These are phyloP conservation scores for Paxillus rubicundulus DNA, from an alignment of 768 basidiomycete species.

Conservation along the genomic window DNA sequence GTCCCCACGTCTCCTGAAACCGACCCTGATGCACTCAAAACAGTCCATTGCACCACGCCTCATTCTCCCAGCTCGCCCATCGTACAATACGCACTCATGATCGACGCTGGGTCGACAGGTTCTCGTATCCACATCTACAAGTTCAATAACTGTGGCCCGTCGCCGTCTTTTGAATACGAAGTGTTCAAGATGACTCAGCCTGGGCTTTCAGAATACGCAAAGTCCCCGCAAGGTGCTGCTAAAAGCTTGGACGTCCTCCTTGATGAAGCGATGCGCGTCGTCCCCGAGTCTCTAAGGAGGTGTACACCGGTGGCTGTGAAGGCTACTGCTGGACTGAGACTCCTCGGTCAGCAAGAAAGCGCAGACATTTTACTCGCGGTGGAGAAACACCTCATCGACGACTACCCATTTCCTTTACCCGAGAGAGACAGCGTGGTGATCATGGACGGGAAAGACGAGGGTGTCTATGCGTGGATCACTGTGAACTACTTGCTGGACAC, in stretches of 20 bases:
- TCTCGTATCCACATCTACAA: constrained; percentile 99
- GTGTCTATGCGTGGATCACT: constrained; percentile 98
- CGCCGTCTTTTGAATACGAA: constrained; percentile 87
- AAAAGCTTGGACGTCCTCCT: constrained; percentile 74
- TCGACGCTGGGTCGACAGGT: constrained; percentile 97
- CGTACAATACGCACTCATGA: constrained; percentile 93
- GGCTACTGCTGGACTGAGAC: constrained; percentile 85
- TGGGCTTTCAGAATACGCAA: constrained; percentile 68
- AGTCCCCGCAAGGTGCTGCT: constrained; percentile 67
- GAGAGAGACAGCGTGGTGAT: constrained; percentile 69
- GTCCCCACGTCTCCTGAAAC: constrained; percentile 59
- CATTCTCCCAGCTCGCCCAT: constrained; percentile 49
- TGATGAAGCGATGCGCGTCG: constrained; percentile 73
- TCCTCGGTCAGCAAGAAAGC: constrained; percentile 62
- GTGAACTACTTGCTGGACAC: constrained; percentile 88
- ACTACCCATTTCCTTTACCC: constrained; percentile 69
- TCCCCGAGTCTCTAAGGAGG: constrained; percentile 55
- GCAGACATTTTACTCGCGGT: constrained; percentile 76
- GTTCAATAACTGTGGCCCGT: constrained; percentile 83
- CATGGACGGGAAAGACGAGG: constrained; percentile 96
- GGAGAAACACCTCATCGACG: constrained; percentile 47
- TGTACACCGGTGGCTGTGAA: constrained; percentile 92
- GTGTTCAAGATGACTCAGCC: constrained; percentile 82
- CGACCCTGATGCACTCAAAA: constrained; percentile 72
- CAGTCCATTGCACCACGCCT: constrained; percentile 66